Evolutionary conservation across 164 flowering plant genomes (phyloP).

Genomic region (Nymphaea colorata): DNA sequence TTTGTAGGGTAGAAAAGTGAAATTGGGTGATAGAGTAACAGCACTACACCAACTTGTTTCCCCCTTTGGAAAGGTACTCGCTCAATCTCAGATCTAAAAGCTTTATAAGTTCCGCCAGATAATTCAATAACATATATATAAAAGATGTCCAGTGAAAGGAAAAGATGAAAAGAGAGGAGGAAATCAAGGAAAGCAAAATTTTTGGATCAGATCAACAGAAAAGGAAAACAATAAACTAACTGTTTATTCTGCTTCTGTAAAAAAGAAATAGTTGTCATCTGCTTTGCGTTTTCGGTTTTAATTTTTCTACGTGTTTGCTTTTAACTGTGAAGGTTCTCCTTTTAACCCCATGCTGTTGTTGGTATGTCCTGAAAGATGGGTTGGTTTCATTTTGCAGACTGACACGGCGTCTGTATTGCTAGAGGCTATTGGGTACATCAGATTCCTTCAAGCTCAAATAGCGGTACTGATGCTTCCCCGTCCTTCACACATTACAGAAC

Average conservation of each 20-base stretch:
- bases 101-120: background rate
- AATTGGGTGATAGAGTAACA: slow-evolving; percentile 38
- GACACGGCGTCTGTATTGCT: slow-evolving; percentile 96
- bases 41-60: slow-evolving; percentile 43
- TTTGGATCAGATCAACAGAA: no score
- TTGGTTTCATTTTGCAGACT: slow-evolving; percentile 67
- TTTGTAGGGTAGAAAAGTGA: slow-evolving; percentile 39
- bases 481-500: slow-evolving; percentile 10
- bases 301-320: background rate
- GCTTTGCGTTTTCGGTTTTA: background rate
- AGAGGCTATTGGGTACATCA: slow-evolving; percentile 93
- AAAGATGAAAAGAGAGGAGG: no score
- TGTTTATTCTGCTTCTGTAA: background rate
- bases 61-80: slow-evolving; percentile 40
- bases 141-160: background rate
- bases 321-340: slow-evolving; percentile 1
- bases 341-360: background rate
- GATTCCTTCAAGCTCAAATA: slow-evolving; percentile 94
- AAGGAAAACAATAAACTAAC: no score
- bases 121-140: background rate
- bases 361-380: background rate
- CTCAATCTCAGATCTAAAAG: background rate
- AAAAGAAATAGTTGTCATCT: background rate
- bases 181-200: no score
- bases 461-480: slow-evolving; percentile 39